These are phyloP conservation scores for Wickerhamiella siamensis DNA, from an alignment of 805 yeast species.

Conservation along the genomic window DNA sequence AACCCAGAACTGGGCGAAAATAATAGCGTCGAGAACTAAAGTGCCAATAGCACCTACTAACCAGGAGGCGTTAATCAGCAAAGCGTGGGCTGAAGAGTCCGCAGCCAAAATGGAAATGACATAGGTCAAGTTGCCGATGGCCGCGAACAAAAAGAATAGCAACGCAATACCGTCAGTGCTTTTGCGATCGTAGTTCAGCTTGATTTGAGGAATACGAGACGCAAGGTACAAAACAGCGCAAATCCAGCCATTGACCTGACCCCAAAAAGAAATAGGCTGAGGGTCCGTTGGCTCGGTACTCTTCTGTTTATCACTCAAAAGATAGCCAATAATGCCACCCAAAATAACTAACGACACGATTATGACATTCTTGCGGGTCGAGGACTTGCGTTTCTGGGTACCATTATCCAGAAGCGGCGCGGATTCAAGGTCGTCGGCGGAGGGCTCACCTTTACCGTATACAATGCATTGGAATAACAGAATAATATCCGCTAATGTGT, in stretches of 20 bases:
- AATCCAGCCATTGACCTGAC: conserved; percentile 74
- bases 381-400: conserved; percentile 4
- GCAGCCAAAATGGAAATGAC: conserved; percentile 66
- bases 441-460: conserved; percentile 47
- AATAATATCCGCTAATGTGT: conserved; percentile 80
- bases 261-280: conserved; percentile 49
- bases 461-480: conserved; percentile 69
- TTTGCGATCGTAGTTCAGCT: conserved; percentile 71
- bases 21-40: conserved; percentile 63
- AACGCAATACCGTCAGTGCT: conserved; percentile 93
- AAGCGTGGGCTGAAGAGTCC: conserved; percentile 52
- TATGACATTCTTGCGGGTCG: conserved; percentile 22
- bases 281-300: conserved; percentile 30
- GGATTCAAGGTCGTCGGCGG: conserved; percentile 22
- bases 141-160: conserved; percentile 86
- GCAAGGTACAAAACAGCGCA: conserved; percentile 43
- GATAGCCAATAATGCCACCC: conserved; percentile 85
- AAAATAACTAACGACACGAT: conserved; percentile 54
- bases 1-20: conserved; percentile 71
- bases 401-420: conserved; percentile 6
- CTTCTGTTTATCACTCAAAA: conserved; percentile 41
- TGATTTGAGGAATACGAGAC: conserved; percentile 83
- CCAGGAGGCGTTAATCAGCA: conserved; percentile 83
- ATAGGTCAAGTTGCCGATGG: conserved; percentile 83
- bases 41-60: conserved; percentile 85